Conservation (phyloP, 2,329 filamentous ascomycete species). For the Clonostachys sp. region DNA sequence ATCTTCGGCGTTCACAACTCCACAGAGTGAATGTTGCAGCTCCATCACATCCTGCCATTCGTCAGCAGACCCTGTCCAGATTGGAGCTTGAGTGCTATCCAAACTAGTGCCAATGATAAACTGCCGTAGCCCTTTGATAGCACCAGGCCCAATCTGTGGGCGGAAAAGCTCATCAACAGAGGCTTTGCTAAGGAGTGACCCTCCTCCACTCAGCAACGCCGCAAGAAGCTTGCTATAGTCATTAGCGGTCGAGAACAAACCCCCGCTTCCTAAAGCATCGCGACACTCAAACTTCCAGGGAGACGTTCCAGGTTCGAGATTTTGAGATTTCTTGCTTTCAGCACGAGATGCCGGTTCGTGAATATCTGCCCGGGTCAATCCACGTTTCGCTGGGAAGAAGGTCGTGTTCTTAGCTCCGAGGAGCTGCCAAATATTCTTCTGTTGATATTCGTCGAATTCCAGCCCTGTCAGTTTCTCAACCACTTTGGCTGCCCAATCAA, state of each 20-base stretch:
- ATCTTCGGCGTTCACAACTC: slow-evolving; percentile 31
- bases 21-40: slow-evolving; percentile 25
- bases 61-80: too few species aligned
- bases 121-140: slow-evolving; percentile 12
- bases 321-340: not conserved
- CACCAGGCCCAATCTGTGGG: slow-evolving; percentile 30
- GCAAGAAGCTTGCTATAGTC: slow-evolving; percentile 31
- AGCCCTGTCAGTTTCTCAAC: slow-evolving; percentile 32
- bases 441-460: slow-evolving; percentile 28
- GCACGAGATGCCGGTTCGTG: not conserved
- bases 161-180: slow-evolving; percentile 27
- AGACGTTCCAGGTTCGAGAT: not conserved
- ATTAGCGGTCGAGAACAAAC: slow-evolving; percentile 31
- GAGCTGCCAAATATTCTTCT: slow-evolving; percentile 26
- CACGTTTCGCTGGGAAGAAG: not conserved
- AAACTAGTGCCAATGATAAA: slow-evolving; percentile 21
- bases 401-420: slow-evolving; percentile 18
- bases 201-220: slow-evolving; percentile 13
- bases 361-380: not conserved
- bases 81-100: too few species aligned
- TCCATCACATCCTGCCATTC: slow-evolving; percentile 12
- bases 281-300: too few species aligned
- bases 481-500: slow-evolving; percentile 42
- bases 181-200: slow-evolving; percentile 6
- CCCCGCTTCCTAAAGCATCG: slow-evolving; percentile 34